Evolutionary conservation across 495 filamentous ascomycete genomes (phyloP).

Genomic region (Aspergillus incahuasiensis): DNA sequence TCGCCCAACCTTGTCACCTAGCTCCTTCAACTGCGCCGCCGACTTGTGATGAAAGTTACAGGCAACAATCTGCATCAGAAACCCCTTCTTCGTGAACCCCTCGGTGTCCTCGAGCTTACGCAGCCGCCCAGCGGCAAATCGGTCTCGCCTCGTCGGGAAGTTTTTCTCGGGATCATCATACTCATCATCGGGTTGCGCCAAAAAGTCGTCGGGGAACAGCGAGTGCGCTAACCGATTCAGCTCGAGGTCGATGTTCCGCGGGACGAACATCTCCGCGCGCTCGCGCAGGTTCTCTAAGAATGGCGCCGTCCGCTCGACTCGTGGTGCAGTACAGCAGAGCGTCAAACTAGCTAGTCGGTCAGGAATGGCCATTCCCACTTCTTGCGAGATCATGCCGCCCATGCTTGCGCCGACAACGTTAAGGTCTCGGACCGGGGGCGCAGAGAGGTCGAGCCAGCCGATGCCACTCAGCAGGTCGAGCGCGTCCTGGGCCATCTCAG

Average conservation of each 20-base stretch:
- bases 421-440: conserved; percentile 53
- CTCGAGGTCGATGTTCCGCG: conserved; percentile 58
- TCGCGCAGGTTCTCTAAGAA: conserved; percentile 63
- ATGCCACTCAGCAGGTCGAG: conserved; percentile 61
- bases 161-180: conserved; percentile 36
- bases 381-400: conserved; percentile 88
- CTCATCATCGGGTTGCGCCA: conserved; percentile 56
- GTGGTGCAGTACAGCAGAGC: conserved; percentile 65
- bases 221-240: conserved; percentile 50
- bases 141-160: conserved; percentile 71
- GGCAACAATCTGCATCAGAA: conserved; percentile 72
- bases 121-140: conserved; percentile 73
- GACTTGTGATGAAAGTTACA: conserved; percentile 76
- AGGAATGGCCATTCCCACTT: conserved; percentile 62
- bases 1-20: conserved; percentile 63
- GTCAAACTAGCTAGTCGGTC: conserved; percentile 58
- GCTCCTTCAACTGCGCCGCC: conserved; percentile 51
- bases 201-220: conserved; percentile 58
- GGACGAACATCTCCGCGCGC: conserved; percentile 59
- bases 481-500: conserved; percentile 57
- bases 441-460: conserved; percentile 54
- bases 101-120: conserved; percentile 53
- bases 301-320: conserved; percentile 57
- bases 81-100: conserved; percentile 58
- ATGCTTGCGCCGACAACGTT: conserved; percentile 72